Evolutionary conservation across 75 land plant genomes (phyloP), one percentile per base, ranked within the genome.

Genomic region (Pinus albicaulis): DNA sequence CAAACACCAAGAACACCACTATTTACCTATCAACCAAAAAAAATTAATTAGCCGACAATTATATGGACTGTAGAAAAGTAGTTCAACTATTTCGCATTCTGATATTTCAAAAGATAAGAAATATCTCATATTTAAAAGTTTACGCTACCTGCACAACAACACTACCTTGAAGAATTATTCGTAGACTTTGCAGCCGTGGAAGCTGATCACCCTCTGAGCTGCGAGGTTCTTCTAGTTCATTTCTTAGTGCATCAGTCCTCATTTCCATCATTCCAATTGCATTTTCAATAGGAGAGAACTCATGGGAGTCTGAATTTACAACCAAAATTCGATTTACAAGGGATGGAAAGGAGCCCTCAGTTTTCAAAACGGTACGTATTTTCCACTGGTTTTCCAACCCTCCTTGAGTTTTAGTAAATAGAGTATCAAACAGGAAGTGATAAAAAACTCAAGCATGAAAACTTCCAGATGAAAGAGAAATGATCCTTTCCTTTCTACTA

Each of bases 221-320:
- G 38, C 95, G 92, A 60, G 98, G 99, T 79, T 92, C 99, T 80
- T 98, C 99, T 69, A 98, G 95, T 71, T 95, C 99, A 86, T 91
- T 93, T 56, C 93, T 76, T n/a, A 98, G 68, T 28, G 99, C 98
- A 72, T 91, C 87, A 15, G 99, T 98, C 76, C 99, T 84, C 24
- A 95, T 92, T 85, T 98, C 99, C 73, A 98, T 98, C 99, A 98
- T 98, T 48, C 99, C 99, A 78, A 98, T 98, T n/a, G 99, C 99
- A 83, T 98, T 98, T 74, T 98, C 99, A 26, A 98, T 94, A 6
- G 99, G 99, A 16, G 99, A 91, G 57, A 94, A 98, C 79, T 98
- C 99, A 24, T 90, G 75, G 5, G 98, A 92, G 61, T 95, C 99
- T 22, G 95, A 94, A 57, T 92, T 98, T 7, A 78, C 83, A 15